phyloP scores from a whole-genome alignment of 345 rosid species.

The Psidium guajava region DNA sequence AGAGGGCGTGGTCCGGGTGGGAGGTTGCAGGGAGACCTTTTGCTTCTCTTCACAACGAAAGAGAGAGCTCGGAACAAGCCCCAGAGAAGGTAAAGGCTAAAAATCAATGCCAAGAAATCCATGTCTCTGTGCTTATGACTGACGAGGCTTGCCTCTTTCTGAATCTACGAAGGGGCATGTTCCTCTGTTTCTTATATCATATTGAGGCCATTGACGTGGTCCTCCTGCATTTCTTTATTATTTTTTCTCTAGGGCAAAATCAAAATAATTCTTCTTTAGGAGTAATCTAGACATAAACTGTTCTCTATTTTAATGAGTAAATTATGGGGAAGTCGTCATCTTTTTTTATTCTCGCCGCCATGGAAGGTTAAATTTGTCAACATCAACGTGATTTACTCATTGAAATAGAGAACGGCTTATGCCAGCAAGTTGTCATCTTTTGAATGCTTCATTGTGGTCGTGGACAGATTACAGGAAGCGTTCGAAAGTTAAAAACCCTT shows the following conservation, averaged over 20 bases:
- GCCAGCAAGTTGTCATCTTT: no score
- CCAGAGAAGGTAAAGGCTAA: background rate
- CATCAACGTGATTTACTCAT: no score
- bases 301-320: no score
- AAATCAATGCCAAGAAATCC: background rate
- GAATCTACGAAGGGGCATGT: background rate
- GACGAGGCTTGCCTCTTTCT: background rate
- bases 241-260: background rate
- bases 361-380: no score
- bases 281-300: no score
- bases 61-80: background rate
- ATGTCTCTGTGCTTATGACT: background rate
- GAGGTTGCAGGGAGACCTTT: background rate
- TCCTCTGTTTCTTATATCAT: background rate
- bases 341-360: no score
- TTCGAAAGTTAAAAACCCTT: no score
- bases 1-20: background rate
- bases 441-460: no score
- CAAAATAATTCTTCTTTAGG: background rate
- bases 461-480: no score
- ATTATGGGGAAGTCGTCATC: no score
- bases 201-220: background rate
- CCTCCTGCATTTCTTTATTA: background rate
- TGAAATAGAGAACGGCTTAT: no score
- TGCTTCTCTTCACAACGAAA: background rate